These are phyloP conservation scores for Abelmoschus esculentus DNA, from an alignment of 345 rosid species.

Conservation along the genomic window DNA sequence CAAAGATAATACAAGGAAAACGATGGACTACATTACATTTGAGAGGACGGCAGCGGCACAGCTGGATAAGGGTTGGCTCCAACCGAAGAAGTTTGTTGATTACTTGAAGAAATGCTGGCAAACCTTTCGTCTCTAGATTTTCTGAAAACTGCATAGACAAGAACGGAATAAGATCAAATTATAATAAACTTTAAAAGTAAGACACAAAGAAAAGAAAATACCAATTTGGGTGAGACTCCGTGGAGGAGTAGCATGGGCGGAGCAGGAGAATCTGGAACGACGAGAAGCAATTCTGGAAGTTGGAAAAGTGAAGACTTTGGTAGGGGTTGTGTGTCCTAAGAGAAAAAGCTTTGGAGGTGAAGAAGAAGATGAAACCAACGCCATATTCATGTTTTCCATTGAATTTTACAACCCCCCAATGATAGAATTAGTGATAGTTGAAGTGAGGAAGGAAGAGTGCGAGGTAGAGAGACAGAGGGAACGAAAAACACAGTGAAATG, in stretches of 20 bases:
- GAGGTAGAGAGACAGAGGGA: not conserved
- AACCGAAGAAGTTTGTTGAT: constrained; percentile 57
- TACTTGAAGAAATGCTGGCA: constrained; percentile 47
- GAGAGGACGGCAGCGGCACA: constrained; percentile 58
- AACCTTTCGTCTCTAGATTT: constrained; percentile 36
- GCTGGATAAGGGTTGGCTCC: constrained; percentile 50
- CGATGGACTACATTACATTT: constrained; percentile 31
- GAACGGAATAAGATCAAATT: not conserved
- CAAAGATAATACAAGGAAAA: not conserved
- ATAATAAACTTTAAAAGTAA: not conserved
- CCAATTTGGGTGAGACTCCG: not conserved
- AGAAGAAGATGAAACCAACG: constrained; percentile 7
- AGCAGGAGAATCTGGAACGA: not conserved
- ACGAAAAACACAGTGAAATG: not conserved
- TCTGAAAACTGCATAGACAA: constrained; percentile 23
- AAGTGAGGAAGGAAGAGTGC: not conserved
- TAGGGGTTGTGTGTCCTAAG: constrained; percentile 6
- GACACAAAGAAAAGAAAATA: not conserved
- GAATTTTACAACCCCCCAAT: not conserved
- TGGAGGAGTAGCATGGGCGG: not conserved
- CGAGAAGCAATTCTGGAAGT: not conserved
- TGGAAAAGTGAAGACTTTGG: constrained; percentile 2
- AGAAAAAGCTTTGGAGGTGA: not conserved
- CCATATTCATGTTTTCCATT: constrained; percentile 14
- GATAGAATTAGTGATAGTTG: not conserved